Percentiles rank a stretch among this genome's conserved stretches.
These are phyloP conservation scores for Globisporangium lucens DNA, from an alignment of 352 stramenopile species.

Conservation along the genomic window DNA sequence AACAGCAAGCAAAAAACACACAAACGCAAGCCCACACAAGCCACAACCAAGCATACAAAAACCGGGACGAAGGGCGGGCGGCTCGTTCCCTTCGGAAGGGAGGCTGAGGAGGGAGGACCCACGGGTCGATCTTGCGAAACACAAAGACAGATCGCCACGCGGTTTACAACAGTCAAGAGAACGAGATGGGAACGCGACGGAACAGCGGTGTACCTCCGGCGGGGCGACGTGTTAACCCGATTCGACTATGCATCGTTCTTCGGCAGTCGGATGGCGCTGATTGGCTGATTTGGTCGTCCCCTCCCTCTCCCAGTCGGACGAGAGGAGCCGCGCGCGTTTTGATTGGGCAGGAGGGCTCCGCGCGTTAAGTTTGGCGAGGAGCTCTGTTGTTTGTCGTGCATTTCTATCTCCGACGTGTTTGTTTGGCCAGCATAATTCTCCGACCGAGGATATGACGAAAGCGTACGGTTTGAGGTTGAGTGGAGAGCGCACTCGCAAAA, in stretches of 20 bases:
- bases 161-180: slow-evolving; percentile 2
- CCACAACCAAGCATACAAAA: background rate
- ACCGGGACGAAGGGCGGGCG: too few relatives aligned
- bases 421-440: background rate
- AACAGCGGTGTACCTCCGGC: background rate
- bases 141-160: background rate
- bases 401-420: slow-evolving; percentile 1
- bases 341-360: background rate
- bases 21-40: background rate
- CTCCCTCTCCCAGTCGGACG: slow-evolving; percentile 4
- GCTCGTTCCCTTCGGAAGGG: background rate
- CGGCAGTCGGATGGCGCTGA: background rate
- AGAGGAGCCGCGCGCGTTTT: background rate
- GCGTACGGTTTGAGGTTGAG: too few relatives aligned
- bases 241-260: slow-evolving; percentile 3
- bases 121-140: background rate
- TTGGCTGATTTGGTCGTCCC: background rate
- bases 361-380: background rate
- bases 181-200: slow-evolving; percentile 6
- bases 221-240: slow-evolving; percentile 6
- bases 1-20: too few relatives aligned
- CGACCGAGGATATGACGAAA: too few relatives aligned
- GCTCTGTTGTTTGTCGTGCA: background rate
- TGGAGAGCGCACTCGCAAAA: too few relatives aligned
- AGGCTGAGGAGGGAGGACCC: background rate